phyloP scores from a whole-genome alignment of 176 grass and related monocot genomes.

The Oryza rufipogon region DNA sequence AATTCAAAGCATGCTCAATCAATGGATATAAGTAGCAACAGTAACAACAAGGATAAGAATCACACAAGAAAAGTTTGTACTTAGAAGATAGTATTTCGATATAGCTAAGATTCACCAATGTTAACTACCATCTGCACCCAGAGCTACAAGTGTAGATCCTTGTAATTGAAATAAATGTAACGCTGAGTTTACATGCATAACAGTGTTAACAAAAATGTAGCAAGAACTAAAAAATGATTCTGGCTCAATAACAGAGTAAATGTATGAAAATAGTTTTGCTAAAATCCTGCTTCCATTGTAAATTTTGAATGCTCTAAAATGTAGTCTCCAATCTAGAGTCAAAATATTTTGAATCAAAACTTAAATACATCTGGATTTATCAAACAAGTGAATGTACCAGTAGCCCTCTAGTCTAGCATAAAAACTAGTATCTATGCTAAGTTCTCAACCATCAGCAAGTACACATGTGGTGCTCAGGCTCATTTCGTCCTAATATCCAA shows the following conservation, averaged over 20 bases:
- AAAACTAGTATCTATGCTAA: constrained; percentile 2
- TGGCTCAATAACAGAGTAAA: background rate
- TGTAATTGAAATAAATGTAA: background rate
- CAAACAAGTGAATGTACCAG: background rate
- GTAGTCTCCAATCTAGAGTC: background rate
- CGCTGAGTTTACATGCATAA: background rate
- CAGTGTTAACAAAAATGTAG: background rate
- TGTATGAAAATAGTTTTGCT: background rate
- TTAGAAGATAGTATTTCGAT: background rate
- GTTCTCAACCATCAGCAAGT: constrained; percentile 14
- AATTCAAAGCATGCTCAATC: constrained; percentile 13
- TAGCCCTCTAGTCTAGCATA: background rate
- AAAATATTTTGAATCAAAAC: constrained; percentile 1
- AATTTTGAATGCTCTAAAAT: background rate
- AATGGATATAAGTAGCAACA: background rate
- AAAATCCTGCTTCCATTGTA: background rate
- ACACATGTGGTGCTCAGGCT: background rate
- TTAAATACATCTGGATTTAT: background rate
- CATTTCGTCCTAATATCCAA: background rate
- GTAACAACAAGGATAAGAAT: background rate
- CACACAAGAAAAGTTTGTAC: background rate
- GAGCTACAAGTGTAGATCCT: background rate
- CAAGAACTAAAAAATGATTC: background rate
- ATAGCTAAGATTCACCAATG: background rate
- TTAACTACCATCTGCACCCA: background rate